Evolutionary conservation across 2,329 filamentous ascomycete genomes (phyloP), one percentile per base, ranked within the genome.

Genomic region (Pseudogymnoascus sp.): DNA sequence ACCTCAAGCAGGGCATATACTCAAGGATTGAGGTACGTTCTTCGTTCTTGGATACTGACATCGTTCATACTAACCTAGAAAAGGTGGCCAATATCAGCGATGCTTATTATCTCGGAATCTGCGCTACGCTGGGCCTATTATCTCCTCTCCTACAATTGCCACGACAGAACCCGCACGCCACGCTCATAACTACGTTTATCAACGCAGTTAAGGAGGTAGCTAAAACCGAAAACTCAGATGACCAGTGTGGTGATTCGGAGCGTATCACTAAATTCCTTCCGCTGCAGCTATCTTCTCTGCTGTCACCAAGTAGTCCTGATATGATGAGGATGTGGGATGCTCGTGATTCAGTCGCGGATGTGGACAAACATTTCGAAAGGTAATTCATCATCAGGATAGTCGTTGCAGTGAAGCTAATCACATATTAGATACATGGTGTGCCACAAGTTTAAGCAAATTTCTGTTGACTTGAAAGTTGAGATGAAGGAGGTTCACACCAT

Each of bases 71-170:
- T 31, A 54, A 54, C 19, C 4, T 19, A 19, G 25, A 11, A 13
- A 31, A 79, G 76, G 66, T 77, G 0, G 72, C 76, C 2, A 79
- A 79, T 65, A 75, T 79, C n/a, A 67, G 71, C 8, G 77, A 80
- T 62, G 10, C 28, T 0, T 67, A 65, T n/a, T 78, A 74, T 57
- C 28, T 77, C 2, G 77, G 77, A 0, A 67, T 71, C 3, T 3
- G 54, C 2, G 36, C 31, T 1, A 73, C 70, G 0, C 63, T 79
- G 1, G 0, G 6, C 0, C 37, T 64, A 8, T 72, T 79, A 37
- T 69, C 65, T 3, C 73, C 71, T 0, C 62, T 79, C 1, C 74
- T 81, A 0, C 71, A 77, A 61, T 19, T 65, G 0, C 71, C 65
- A 6, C 1, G 2, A 1, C 48, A 72, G 6, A 80, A 79, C 63